A percentile compares a stretch with the other conserved stretches of the same genome.
phyloP scores from a whole-genome alignment of 495 filamentous ascomycete genomes.

The Penicillium macrosclerotiorum region DNA sequence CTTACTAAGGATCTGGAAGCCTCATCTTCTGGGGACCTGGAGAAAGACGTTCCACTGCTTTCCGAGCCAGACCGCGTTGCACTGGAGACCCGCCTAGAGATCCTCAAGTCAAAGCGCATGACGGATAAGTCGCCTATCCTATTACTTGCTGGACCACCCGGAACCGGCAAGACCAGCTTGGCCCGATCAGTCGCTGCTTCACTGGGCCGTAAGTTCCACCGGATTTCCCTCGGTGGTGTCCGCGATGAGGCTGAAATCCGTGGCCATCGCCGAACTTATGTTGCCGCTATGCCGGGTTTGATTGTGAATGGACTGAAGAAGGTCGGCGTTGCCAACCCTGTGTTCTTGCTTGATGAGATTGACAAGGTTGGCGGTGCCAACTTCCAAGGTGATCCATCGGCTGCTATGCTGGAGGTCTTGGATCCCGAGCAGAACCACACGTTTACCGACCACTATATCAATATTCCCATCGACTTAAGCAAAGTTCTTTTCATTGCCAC shows the following conservation, averaged over 20 bases:
- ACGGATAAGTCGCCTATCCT: conserved; percentile 96
- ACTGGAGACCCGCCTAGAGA: conserved; percentile 58
- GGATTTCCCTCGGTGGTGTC: conserved; percentile 95
- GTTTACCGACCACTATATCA: conserved; percentile 96
- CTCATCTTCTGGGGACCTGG: conserved; percentile 41
- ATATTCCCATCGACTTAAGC: conserved; percentile 91
- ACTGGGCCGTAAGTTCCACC: conserved; percentile 91
- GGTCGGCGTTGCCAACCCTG: conserved; percentile 92
- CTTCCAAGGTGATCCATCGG: conserved; percentile 93
- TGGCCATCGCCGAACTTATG: conserved; percentile 94
- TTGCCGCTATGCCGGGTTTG: conserved; percentile 96
- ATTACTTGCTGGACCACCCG: conserved; percentile 89
- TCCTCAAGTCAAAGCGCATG: conserved; percentile 71
- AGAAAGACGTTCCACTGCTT: conserved; percentile 32
- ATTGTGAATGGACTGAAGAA: conserved; percentile 95
- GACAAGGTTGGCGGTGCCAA: conserved; percentile 94
- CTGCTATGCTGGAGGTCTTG: conserved; percentile 98
- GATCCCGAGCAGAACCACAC: conserved; percentile 97
- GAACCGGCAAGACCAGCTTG: conserved; percentile 93
- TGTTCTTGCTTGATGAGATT: conserved; percentile 96
- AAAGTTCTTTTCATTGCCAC: conserved; percentile 99
- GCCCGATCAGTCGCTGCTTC: conserved; percentile 92
- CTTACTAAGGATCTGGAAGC: conserved; percentile 58
- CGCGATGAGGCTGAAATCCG: conserved; percentile 96
- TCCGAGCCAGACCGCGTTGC: conserved; percentile 45